A percentile compares a stretch with the other conserved stretches of the same genome.
These are phyloP conservation scores for Cercospora zeae-maydis DNA, from an alignment of 2,329 filamentous ascomycete species.

Conservation along the genomic window DNA sequence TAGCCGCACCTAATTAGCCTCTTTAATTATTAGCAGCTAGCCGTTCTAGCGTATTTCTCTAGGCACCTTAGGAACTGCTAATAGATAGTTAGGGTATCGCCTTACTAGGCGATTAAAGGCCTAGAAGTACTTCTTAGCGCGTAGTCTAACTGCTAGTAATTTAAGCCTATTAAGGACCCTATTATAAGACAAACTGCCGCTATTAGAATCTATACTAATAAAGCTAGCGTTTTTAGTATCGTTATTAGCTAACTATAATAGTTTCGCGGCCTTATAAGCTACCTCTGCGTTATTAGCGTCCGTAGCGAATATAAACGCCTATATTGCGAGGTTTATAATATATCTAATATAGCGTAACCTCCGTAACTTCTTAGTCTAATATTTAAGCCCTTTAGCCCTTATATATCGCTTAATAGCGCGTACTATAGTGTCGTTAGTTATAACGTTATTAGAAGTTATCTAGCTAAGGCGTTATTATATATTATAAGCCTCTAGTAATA, in stretches of 20 bases:
- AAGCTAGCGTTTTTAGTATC: not conserved
- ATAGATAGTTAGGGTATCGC: not conserved
- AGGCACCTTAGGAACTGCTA: not conserved
- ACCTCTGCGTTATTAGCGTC: not conserved
- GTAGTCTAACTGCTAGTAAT: not conserved
- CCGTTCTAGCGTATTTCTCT: not conserved
- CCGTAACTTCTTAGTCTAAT: not conserved
- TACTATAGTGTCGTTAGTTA: not conserved
- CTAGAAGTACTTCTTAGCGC: too few relatives aligned
- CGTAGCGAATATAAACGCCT: not conserved
- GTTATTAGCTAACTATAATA: not conserved
- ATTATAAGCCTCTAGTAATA: not conserved
- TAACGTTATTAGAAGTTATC: conserved; percentile 2
- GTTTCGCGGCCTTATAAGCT: not conserved
- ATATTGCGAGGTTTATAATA: not conserved
- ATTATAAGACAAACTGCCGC: not conserved
- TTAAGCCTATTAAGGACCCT: not conserved
- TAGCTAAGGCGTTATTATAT: not conserved
- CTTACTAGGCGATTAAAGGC: not conserved
- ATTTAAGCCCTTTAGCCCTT: not conserved
- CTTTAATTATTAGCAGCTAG: not conserved
- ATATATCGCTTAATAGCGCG: not conserved
- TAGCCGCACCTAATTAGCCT: not conserved
- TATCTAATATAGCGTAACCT: not conserved
- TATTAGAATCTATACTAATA: not conserved